Conservation (phyloP, 2,329 filamentous ascomycete genomes). For the Aspergillus sp. region DNA sequence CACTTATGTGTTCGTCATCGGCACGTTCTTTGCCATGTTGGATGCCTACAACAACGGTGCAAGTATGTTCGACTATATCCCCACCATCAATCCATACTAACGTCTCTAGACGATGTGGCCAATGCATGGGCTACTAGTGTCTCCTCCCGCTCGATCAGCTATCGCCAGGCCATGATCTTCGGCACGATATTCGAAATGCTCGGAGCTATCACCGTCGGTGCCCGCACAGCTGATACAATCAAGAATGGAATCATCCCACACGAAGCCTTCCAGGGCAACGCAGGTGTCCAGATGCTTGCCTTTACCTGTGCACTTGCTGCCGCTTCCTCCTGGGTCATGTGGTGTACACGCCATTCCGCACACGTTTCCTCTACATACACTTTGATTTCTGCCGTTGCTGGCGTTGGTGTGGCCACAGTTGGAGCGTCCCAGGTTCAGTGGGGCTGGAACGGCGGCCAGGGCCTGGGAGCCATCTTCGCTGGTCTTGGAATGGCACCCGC, state of each 20-base stretch:
- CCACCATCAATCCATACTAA: not conserved
- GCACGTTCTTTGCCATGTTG: slow-evolving; percentile 75
- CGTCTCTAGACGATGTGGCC: slow-evolving; percentile 69
- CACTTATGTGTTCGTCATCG: slow-evolving; percentile 74
- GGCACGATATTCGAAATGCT: slow-evolving; percentile 70
- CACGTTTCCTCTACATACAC: slow-evolving; percentile 76
- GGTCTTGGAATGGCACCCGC: slow-evolving; percentile 66
- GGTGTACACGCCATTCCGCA: slow-evolving; percentile 74
- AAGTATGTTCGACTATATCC: slow-evolving; percentile 57
- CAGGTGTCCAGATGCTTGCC: slow-evolving; percentile 70
- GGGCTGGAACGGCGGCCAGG: slow-evolving; percentile 71
- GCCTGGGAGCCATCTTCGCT: slow-evolving; percentile 72
- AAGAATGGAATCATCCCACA: slow-evolving; percentile 75
- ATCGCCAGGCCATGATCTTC: slow-evolving; percentile 46
- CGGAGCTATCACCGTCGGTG: slow-evolving; percentile 69
- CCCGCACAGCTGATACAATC: slow-evolving; percentile 74
- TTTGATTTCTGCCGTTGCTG: slow-evolving; percentile 69
- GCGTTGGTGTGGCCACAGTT: slow-evolving; percentile 70
- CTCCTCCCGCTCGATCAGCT: slow-evolving; percentile 67
- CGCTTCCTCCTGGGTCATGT: slow-evolving; percentile 70
- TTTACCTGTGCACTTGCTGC: slow-evolving; percentile 39
- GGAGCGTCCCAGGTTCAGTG: slow-evolving; percentile 66
- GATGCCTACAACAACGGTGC: slow-evolving; percentile 81
- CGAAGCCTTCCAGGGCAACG: slow-evolving; percentile 61
- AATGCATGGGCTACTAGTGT: slow-evolving; percentile 83